Percentiles rank a stretch among this genome's conserved stretches.
phyloP scores from a whole-genome alignment of 2,329 filamentous ascomycete species.

The Pestalotiopsis sp. region DNA sequence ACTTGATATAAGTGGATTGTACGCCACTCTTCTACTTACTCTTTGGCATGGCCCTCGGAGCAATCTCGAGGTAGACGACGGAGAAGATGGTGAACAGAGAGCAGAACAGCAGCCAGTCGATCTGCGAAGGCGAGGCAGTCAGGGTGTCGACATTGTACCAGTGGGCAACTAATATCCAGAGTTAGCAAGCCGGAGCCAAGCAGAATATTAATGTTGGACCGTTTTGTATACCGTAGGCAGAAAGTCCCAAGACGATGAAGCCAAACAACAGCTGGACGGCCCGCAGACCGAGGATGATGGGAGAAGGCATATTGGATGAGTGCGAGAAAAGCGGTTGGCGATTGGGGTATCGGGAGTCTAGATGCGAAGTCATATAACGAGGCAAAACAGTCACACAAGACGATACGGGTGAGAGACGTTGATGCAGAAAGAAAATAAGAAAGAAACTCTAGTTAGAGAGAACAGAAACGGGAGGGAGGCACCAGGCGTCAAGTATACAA shows the following conservation, averaged over 20 bases:
- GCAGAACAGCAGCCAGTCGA: slow-evolving; percentile 59
- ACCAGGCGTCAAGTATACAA: slow-evolving; percentile 18
- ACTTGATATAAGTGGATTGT: too few relatives aligned
- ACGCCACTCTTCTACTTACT: slow-evolving; percentile 28
- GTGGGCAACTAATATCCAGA: slow-evolving; percentile 50
- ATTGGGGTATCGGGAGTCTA: slow-evolving; percentile 27
- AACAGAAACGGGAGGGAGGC: slow-evolving; percentile 18
- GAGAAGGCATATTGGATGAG: slow-evolving; percentile 38
- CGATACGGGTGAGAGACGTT: slow-evolving; percentile 17
- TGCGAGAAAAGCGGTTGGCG: slow-evolving; percentile 21
- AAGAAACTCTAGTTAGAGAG: slow-evolving; percentile 12
- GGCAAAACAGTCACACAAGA: slow-evolving; percentile 15
- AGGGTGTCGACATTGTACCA: slow-evolving; percentile 60
- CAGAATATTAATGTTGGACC: not conserved
- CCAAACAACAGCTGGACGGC: slow-evolving; percentile 46
- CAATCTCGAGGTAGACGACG: slow-evolving; percentile 52
- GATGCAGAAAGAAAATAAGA: slow-evolving; percentile 4
- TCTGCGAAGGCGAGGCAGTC: slow-evolving; percentile 51
- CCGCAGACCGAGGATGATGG: slow-evolving; percentile 43
- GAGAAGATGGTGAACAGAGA: slow-evolving; percentile 56
- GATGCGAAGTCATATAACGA: slow-evolving; percentile 27
- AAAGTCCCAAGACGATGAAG: slow-evolving; percentile 46
- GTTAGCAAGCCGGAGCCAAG: not conserved
- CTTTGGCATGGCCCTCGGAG: slow-evolving; percentile 44
- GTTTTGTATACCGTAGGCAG: slow-evolving; percentile 46